These are phyloP conservation scores for Lithospermum erythrorhizon DNA, from an alignment of 257 asterid genomes.

Conservation along the genomic window DNA sequence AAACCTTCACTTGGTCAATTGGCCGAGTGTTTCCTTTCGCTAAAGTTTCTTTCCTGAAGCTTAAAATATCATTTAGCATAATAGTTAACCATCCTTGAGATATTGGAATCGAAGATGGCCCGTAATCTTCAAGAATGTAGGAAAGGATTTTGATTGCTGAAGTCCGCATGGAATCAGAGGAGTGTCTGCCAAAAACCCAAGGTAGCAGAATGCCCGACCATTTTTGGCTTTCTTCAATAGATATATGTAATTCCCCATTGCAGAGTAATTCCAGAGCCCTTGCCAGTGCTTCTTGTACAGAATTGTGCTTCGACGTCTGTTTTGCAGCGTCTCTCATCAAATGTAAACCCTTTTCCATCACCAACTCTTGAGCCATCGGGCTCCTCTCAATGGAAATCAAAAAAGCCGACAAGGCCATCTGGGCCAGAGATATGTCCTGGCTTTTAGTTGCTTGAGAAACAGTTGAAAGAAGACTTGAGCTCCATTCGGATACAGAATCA, in stretches of 20 bases:
- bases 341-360: conserved; percentile 76
- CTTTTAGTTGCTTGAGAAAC: conserved; percentile 83
- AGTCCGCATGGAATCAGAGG: conserved; percentile 54
- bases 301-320: conserved; percentile 51
- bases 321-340: conserved; percentile 86
- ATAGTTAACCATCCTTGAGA: conserved; percentile 97
- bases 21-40: conserved; percentile 48
- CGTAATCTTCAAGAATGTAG: conserved; percentile 87
- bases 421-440: conserved; percentile 73
- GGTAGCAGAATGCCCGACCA: conserved; percentile 88
- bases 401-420: conserved; percentile 76
- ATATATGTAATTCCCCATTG: conserved; percentile 66
- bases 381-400: conserved; percentile 84
- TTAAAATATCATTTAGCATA: conserved; percentile 57
- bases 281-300: conserved; percentile 77
- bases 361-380: conserved; percentile 62
- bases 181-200: conserved; percentile 66
- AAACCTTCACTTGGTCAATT: conserved; percentile 79
- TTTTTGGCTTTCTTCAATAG: conserved; percentile 88
- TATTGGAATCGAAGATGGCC: conserved; percentile 80
- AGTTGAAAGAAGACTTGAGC: conserved; percentile 78
- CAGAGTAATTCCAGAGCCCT: conserved; percentile 75
- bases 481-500: conserved; percentile 80
- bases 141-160: conserved; percentile 85
- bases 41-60: conserved; percentile 47